Base-by-base conservation (phyloP, 129 eudicot species). In the Artemisia annua region DNA sequence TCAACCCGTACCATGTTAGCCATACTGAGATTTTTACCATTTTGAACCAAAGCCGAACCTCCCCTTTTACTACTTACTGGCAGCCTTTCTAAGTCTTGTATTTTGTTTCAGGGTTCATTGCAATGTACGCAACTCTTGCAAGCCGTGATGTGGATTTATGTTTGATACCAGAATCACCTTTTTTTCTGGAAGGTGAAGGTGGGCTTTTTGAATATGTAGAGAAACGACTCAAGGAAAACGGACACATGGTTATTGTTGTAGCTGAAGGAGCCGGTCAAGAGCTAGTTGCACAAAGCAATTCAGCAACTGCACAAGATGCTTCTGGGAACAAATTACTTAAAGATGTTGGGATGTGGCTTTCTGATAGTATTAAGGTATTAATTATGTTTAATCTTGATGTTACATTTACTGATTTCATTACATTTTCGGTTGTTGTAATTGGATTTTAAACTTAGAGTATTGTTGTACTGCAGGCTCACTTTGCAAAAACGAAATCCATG, bases 181-280 rank as follows among this genome's bases (percentile, higher is more conserved):
- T 92, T 79, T 89, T 79, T 71, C 87, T 92, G 14, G 96, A 89
- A 60, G 96, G 98, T 51, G 80, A 83, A 68, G 97, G 97, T 32
- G 97, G 97, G 57, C 89, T 92, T 24, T 78, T 85, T 61, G 91
- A 89, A 74, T 87, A 74, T 56, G 78, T 92, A 24, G 94, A 85
- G 75, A 85, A 79, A 82, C 77, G 89, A 11, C 89, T 92, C 58
- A 92, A 85, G 73, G 98, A 92, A 78, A 86, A 85, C 50, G 98
- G 98, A 18, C 98, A 92, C 85, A 89, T 92, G 98, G 98, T 92
- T 66, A 89, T 92, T 69, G 98, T 92, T 49, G 85, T 92, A 50
- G 97, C 97, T 69, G 97, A 92, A 83, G 97, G 97, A 60, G 97
- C 97, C 0, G 97, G 96, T 60, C 93, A 87, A 73, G 93, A 87